Percentiles rank a stretch among this genome's conserved stretches.
These are phyloP conservation scores for Hypoxylon cercidicola DNA, from an alignment of 495 filamentous ascomycete species.

Conservation along the genomic window DNA sequence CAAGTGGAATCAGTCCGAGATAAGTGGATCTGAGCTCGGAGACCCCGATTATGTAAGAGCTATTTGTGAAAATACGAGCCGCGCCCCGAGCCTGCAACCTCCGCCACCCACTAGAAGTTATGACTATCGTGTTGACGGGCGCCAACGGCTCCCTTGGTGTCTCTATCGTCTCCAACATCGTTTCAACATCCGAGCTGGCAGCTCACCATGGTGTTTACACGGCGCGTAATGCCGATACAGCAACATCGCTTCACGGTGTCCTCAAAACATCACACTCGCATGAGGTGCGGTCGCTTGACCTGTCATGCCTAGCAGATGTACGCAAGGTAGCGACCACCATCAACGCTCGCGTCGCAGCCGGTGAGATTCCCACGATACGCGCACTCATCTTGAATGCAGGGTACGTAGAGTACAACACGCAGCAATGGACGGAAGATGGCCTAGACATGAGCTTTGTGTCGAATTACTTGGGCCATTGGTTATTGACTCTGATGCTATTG, in stretches of 20 bases:
- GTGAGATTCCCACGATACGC: constrained; percentile 51
- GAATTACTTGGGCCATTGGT: constrained; percentile 55
- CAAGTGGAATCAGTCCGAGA: no score
- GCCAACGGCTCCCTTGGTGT: constrained; percentile 52
- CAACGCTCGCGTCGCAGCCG: constrained; percentile 43
- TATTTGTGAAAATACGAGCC: no score
- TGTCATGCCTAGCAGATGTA: constrained; percentile 20
- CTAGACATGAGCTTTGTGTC: constrained; percentile 52
- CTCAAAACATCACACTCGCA: constrained; percentile 29
- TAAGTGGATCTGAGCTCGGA: no score
- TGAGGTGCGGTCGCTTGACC: constrained; percentile 28
- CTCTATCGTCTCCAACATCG: constrained; percentile 59
- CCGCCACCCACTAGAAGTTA: no score
- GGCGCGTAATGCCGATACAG: constrained; percentile 39
- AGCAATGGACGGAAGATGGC: constrained; percentile 44
- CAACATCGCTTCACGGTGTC: constrained; percentile 36
- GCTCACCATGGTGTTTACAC: constrained; percentile 51
- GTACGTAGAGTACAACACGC: constrained; percentile 39
- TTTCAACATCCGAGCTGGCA: constrained; percentile 46
- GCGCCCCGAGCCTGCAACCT: no score
- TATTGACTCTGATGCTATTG: constrained; percentile 52
- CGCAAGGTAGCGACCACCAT: constrained; percentile 22
- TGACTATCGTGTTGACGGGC: constrained; percentile 34
- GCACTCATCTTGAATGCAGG: constrained; percentile 57
- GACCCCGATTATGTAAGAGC: no score